A percentile compares a stretch with the other conserved stretches of the same genome.
Conservation (phyloP, 371 early-diverging fungal species). For the Mortierella sp. region DNA sequence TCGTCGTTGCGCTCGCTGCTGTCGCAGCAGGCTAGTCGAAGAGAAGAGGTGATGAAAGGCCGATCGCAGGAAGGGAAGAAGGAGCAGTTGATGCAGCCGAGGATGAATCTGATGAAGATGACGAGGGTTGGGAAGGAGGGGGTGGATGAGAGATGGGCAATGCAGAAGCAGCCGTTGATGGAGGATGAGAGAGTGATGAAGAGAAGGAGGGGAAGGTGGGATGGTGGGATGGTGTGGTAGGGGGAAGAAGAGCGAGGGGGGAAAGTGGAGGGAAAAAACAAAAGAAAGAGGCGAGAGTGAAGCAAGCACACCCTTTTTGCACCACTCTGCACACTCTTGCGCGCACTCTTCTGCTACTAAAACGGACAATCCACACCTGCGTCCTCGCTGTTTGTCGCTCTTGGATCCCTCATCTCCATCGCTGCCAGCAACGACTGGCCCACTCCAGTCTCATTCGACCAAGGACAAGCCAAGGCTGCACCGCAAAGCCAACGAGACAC, state of each 20-base stretch:
- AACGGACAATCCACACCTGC: no score
- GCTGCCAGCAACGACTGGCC: no score
- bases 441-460: no score
- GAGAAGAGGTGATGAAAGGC: background rate
- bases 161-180: constrained; percentile 2
- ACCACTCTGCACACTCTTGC: no score
- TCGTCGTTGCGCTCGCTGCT: constrained; percentile 1
- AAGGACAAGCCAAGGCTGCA: no score
- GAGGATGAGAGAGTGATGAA: background rate
- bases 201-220: background rate
- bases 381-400: no score
- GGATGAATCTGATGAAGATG: constrained; percentile 5
- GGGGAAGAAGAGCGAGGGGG: background rate
- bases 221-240: background rate
- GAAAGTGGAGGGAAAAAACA: background rate
- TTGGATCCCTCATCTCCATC: no score
- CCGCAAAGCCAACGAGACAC: no score
- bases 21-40: background rate
- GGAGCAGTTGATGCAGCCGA: no score
- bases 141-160: constrained; percentile 16
- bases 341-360: no score
- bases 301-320: background rate
- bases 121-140: constrained; percentile 4
- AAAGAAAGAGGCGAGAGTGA: background rate
- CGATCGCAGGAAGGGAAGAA: constrained; percentile 5